Base-by-base conservation (phyloP, 169 alveolate species). In the Eimeria brunetti region DNA sequence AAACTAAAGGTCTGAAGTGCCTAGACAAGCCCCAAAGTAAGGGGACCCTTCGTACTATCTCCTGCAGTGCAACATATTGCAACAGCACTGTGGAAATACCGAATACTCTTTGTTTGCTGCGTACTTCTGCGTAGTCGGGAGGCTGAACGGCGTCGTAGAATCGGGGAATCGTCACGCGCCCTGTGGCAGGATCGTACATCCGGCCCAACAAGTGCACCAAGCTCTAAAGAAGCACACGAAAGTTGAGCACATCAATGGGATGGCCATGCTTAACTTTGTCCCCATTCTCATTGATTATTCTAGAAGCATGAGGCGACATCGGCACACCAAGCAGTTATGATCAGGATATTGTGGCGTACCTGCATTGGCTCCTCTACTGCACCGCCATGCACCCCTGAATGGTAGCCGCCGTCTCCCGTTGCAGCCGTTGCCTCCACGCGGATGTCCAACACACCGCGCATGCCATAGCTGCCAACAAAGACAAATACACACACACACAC, bases 311-410 rank as follows among this genome's bases (percentile, higher is more conserved):
- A 36, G 33, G 73, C 38, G 22, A 16, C 76, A 22, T 20, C 18
- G 56, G 8, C 2, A 56, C 58, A 53, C 53, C 30, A 22, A 4
- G 90, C 12, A 24, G 58, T 33, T 12, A 0, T 38, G 41, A 16
- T 12, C 49, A 12, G 78, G 67, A 36, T 1, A 18, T 14, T 62
- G 81, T 27, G 27, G 36, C 96, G 9, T 56, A 69, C 96, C 80
- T 95, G 95, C 91, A 95, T 44, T 12, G 97, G 95, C 91, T 95
- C 97, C n/a, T 58, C 95, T 5, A 95, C 92, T 11, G 94, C 94
- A n/a, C 97, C 97, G 36, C 97, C 97, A 27, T 95, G 97, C 53
- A 95, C 88, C 46, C 97, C 97, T 5, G 94, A 86, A 75, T 95
- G 97, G 51, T 73, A 64, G 56, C 95, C 95, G 78, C 83, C 67